Evolutionary conservation across 805 yeast genomes (phyloP), one percentile per base, ranked within the genome.

Genomic region (Monosporozyma aquatica): DNA sequence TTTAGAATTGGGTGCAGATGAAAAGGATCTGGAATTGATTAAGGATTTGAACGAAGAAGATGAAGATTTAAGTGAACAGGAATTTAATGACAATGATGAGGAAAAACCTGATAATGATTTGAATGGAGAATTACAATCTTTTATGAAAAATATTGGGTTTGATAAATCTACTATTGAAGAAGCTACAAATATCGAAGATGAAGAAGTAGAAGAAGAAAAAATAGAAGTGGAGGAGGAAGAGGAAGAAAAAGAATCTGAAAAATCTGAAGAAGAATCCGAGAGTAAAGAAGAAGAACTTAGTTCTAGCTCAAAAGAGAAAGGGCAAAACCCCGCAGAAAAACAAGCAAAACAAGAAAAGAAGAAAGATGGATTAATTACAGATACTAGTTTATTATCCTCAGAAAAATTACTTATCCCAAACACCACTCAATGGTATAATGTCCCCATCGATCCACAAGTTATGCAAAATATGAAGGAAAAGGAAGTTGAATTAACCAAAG

Each of bases 1-100:
- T 2, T 59, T 80, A 11, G 80, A 79, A 18, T 65, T 89, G 23
- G 96, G 97, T 26, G 97, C 96, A 17, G 72, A 86, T 13, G 92
- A 84, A 51, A 89, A 79, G 18, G 97, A 87, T 59, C 58, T 89
- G 37, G 72, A 74, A 35, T 62, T 87, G 40, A 51, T 89, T 10
- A 70, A 72, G 26, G 82, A 71, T 13, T 51, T 82, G 3, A 64
- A 67, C 10, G 76, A 72, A 20, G 79, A 71, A 26, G 76, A 66
- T 24, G 70, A 60, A 23, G 68, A 54, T n/a, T 63, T 65, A 30
- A 62, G 65, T 41, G 73, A 65, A 41, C 63, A 67, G 38, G 75
- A 65, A 42, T 62, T 64, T 42, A 59, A 55, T 25, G 58, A 49
- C 25, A 61, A 43, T 13, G 70, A 63, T 40, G 51, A 71, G 18